Evolutionary conservation across 768 basidiomycete genomes (phyloP).

Genomic region (Macrolepiota albuminosa): DNA sequence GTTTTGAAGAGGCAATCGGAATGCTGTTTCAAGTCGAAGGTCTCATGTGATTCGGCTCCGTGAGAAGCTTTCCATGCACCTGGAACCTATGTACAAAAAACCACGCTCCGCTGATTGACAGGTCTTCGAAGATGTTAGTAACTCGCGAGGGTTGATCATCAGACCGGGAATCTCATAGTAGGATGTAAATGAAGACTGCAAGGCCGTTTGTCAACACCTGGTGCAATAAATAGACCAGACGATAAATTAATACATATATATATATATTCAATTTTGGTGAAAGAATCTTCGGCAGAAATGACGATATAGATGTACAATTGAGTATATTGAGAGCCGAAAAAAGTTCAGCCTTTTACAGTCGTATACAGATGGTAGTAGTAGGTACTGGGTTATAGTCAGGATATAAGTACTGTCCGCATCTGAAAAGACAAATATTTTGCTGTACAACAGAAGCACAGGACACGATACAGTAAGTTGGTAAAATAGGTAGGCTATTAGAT

Average conservation of each 20-base stretch:
- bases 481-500: background rate
- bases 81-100: background rate
- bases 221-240: background rate
- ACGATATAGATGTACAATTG: background rate
- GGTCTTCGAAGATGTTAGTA: background rate
- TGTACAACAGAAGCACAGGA: slow-evolving; percentile 1
- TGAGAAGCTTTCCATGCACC: slow-evolving; percentile 1
- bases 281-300: background rate
- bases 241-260: background rate
- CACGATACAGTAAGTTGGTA: background rate
- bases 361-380: slow-evolving; percentile 1
- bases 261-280: too few relatives aligned
- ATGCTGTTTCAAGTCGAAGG: background rate
- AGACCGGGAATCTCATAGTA: background rate
- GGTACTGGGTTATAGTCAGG: background rate
- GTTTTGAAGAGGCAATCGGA: slow-evolving; percentile 1
- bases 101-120: background rate
- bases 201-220: background rate
- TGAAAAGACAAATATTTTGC: slow-evolving; percentile 2
- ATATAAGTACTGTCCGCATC: slow-evolving; percentile 5
- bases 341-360: background rate
- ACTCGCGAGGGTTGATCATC: background rate
- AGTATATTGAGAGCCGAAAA: background rate
- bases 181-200: background rate
- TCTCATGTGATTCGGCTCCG: slow-evolving; percentile 4